Conservation (phyloP, 306 rosid genomes). For the Begonia fuchsioides region DNA sequence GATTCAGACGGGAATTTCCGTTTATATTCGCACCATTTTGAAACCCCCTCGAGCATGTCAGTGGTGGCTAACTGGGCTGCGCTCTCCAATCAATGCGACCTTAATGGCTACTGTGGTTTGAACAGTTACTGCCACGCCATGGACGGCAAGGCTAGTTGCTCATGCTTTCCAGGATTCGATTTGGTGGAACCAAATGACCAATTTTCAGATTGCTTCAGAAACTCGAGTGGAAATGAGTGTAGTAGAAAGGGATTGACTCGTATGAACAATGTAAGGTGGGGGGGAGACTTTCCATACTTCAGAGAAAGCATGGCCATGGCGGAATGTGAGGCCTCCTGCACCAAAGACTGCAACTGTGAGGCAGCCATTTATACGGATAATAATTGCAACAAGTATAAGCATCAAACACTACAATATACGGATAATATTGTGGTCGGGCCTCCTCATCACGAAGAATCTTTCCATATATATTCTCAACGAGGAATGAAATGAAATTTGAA, state of each 20-base stretch:
- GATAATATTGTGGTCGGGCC: no score
- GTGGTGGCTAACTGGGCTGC: background rate
- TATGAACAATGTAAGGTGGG: constrained; percentile 2
- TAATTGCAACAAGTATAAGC: background rate
- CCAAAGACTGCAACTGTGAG: constrained; percentile 12
- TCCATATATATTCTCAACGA: no score
- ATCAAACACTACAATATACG: no score
- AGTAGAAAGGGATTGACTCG: background rate
- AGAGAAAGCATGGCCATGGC: background rate
- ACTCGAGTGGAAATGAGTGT: constrained; percentile 1
- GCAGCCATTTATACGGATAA: background rate
- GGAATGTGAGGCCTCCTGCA: background rate
- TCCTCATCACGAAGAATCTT: no score
- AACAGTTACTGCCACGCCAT: constrained; percentile 9
- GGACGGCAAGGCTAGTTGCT: background rate
- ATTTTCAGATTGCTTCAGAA: constrained; percentile 10
- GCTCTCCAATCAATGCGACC: background rate
- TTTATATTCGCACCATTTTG: constrained; percentile 2
- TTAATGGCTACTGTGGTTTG: constrained; percentile 11
- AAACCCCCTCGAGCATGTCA: background rate
- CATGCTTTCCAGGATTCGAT: constrained; percentile 13
- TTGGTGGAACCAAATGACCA: background rate
- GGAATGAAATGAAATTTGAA: no score
- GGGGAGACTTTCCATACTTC: background rate
- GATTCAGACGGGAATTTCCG: constrained; percentile 4